These are phyloP conservation scores for Clonostachys rosea DNA, from an alignment of 2,329 filamentous ascomycete species.

Conservation along the genomic window DNA sequence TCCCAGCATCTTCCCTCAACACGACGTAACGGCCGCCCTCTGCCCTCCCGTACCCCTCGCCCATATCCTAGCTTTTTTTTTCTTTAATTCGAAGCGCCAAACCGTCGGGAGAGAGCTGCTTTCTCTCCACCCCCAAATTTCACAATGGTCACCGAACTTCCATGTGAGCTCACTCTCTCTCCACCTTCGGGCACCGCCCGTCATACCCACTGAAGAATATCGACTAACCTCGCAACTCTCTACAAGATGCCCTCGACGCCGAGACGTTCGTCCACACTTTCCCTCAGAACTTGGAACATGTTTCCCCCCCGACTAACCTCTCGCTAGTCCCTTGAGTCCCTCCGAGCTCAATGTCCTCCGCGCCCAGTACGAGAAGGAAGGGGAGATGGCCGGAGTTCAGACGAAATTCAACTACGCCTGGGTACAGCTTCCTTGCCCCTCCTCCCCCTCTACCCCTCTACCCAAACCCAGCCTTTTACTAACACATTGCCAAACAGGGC, in stretches of 20 bases:
- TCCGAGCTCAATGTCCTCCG: conserved; percentile 91
- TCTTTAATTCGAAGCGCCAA: background rate
- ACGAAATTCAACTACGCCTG: conserved; percentile 99
- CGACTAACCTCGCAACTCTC: conserved; percentile 1
- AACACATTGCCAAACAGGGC: conserved; percentile 50
- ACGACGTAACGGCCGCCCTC: too few species aligned
- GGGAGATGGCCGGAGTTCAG: conserved; percentile 92
- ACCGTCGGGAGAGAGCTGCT: background rate
- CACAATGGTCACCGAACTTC: conserved; percentile 42
- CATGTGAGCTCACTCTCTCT: conserved; percentile 31
- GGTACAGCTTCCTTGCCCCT: conserved; percentile 50
- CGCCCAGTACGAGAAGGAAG: conserved; percentile 94
- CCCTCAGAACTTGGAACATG: background rate
- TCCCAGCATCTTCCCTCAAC: background rate
- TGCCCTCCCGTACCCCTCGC: background rate
- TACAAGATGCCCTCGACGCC: conserved; percentile 87
- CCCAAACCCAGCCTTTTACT: background rate
- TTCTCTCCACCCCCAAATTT: background rate
- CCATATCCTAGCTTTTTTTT: conserved; percentile 1
- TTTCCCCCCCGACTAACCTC: conserved; percentile 2
- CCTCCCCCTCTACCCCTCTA: background rate
- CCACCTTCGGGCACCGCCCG: conserved; percentile 7
- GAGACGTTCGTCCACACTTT: conserved; percentile 63
- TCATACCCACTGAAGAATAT: background rate
- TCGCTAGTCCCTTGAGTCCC: conserved; percentile 73